Evolutionary conservation across 345 rosid genomes (phyloP), one percentile per base, ranked within the genome.

Genomic region (Murraya koenigii): DNA sequence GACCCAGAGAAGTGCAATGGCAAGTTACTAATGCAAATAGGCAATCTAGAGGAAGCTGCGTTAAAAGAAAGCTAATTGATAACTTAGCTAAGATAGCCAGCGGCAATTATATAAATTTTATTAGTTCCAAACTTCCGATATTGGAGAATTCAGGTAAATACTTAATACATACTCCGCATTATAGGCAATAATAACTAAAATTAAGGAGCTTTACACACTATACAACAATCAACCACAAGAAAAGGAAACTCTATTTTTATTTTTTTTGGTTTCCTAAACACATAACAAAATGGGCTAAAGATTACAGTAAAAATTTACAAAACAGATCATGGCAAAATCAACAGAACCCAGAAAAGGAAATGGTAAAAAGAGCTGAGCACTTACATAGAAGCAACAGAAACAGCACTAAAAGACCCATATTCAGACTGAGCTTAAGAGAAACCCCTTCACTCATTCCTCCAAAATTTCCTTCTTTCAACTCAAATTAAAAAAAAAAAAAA

Each of bases 391-490:
- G 66, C 69, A 88, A 63, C 69, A 89, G 44, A 80, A 83, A 62
- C 78, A 82, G 30, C 75, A 80, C 54, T 13, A 74, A 54, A 63
- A 82, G 73, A 35, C 78, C 38, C 87, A 81, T 79, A 23, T 8
- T 72, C 64, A 61, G 58, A 78, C 77, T 58, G 33, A 72, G 69
- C 62, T 72, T 81, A 49, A 81, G 77, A 76, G 86, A 75, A 59
- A 79, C 83, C 69, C 82, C 82, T 70, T 82, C 89, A 75, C 68
- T 84, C 87, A 84, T 85, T 78, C 68, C 72, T 22, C 49, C 69
- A 22, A 17, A 44, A 32, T 25, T 33, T 30, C 61, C 23, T 63
- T 63, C 55, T 38, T n/a, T 49, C 19, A n/a, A 69, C 69, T 7
- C 58, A 20, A 61, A 54, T n/a, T 47, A 36, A 11, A n/a, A n/a